Conservation (phyloP, 805 yeast species). For the Sungouiozyma intestinalis region DNA sequence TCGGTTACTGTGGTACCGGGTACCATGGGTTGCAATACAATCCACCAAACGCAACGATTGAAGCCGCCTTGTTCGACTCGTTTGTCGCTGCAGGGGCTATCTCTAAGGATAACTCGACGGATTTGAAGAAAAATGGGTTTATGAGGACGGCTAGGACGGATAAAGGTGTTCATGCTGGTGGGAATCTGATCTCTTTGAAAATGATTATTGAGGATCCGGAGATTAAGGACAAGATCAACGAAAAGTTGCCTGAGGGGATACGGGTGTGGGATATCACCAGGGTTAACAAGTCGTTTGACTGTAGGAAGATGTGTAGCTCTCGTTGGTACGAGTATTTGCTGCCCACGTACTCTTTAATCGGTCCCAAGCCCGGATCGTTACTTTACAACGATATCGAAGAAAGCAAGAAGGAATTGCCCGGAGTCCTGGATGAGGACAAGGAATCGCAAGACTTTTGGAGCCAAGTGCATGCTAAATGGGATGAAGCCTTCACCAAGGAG, state of each 20-base stretch:
- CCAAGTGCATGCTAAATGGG: constrained; percentile 32
- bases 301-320: constrained; percentile 92
- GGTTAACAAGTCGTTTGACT: constrained; percentile 83
- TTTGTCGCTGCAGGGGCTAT: constrained; percentile 81
- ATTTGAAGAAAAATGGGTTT: constrained; percentile 77
- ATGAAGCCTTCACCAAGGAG: constrained; percentile 24
- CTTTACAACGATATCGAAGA: constrained; percentile 50
- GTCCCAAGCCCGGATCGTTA: constrained; percentile 73
- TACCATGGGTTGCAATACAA: constrained; percentile 94
- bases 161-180: constrained; percentile 97
- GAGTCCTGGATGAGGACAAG: constrained; percentile 45
- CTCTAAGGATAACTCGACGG: constrained; percentile 76
- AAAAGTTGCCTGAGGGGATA: constrained; percentile 69
- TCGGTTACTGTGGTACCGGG: constrained; percentile 95
- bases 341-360: constrained; percentile 83
- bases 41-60: constrained; percentile 82
- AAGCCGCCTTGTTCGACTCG: constrained; percentile 78
- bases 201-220: constrained; percentile 52
- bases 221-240: constrained; percentile 63
- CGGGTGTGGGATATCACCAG: constrained; percentile 90
- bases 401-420: constrained; percentile 46
- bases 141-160: constrained; percentile 85
- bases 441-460: constrained; percentile 78
- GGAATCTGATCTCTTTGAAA: constrained; percentile 78
- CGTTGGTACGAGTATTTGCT: constrained; percentile 87